These are phyloP conservation scores for Solanum bulbocastanum DNA, from an alignment of 257 asterid species.

Conservation along the genomic window DNA sequence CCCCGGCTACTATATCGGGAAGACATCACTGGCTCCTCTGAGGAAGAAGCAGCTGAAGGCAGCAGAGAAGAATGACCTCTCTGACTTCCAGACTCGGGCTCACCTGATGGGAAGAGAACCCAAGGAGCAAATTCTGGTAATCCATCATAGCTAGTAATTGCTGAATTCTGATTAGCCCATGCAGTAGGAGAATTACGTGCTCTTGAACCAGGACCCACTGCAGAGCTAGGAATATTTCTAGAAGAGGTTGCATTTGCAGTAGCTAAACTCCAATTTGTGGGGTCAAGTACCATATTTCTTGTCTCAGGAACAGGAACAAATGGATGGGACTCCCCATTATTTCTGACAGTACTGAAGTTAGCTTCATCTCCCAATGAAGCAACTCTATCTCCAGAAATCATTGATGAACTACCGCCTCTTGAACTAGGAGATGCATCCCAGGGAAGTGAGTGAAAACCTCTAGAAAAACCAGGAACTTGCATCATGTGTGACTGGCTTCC, in stretches of 20 bases:
- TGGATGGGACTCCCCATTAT: constrained; percentile 34
- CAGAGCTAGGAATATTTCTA: constrained; percentile 36
- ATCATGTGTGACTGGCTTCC: constrained; percentile 32
- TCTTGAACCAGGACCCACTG: constrained; percentile 26
- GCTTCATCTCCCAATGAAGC: constrained; percentile 28
- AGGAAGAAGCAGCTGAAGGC: constrained; percentile 40
- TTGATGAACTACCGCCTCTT: constrained; percentile 33
- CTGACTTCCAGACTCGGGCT: constrained; percentile 39
- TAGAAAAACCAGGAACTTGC: constrained; percentile 30
- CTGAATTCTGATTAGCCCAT: constrained; percentile 43
- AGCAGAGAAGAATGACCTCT: constrained; percentile 41
- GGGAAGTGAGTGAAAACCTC: constrained; percentile 32
- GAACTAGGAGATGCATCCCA: constrained; percentile 41
- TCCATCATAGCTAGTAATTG: constrained; percentile 34
- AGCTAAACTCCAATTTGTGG: constrained; percentile 56
- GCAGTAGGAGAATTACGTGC: constrained; percentile 18
- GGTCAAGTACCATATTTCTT: constrained; percentile 39
- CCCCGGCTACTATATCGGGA: not conserved
- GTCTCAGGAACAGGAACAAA: constrained; percentile 41
- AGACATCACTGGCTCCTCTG: constrained; percentile 20
- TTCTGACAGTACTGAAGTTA: constrained; percentile 35
- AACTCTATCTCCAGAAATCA: constrained; percentile 39
- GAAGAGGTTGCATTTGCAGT: constrained; percentile 46
- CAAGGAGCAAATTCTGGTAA: constrained; percentile 38
- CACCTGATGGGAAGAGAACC: constrained; percentile 37